Percentiles rank a stretch among this genome's conserved stretches.
Conservation (phyloP, 1,284 basidiomycete species). For the Sanghuangporus sanghuang region DNA sequence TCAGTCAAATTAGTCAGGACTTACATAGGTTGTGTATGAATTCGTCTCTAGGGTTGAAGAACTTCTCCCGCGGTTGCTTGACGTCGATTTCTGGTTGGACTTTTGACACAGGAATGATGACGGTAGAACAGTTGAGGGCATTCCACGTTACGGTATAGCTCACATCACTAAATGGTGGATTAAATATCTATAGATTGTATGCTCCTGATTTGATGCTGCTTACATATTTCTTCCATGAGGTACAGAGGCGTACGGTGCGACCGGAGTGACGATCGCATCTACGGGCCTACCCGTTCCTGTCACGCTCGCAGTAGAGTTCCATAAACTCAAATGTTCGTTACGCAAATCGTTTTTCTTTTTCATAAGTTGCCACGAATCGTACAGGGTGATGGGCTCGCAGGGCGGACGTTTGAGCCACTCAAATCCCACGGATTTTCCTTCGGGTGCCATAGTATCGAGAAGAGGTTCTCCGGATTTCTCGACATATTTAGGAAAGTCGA, state of each 20-base stretch:
- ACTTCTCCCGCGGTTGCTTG: slow-evolving; percentile 36
- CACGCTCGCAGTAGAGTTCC: slow-evolving; percentile 41
- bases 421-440: slow-evolving; percentile 15
- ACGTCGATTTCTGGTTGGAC: slow-evolving; percentile 47
- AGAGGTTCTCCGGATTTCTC: slow-evolving; percentile 44
- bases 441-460: slow-evolving; percentile 40
- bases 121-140: slow-evolving; percentile 58
- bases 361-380: slow-evolving; percentile 52
- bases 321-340: slow-evolving; percentile 49
- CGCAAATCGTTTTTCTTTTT: slow-evolving; percentile 40
- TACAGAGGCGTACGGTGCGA: slow-evolving; percentile 43
- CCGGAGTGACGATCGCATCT: slow-evolving; percentile 58
- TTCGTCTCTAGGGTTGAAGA: slow-evolving; percentile 44
- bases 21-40: slow-evolving; percentile 50
- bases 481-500: slow-evolving; percentile 38
- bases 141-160: slow-evolving; percentile 65
- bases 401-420: slow-evolving; percentile 9
- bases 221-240: slow-evolving; percentile 50
- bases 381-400: slow-evolving; percentile 33
- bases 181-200: too few relatives aligned
- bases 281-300: slow-evolving; percentile 60
- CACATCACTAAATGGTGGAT: slow-evolving; percentile 29
- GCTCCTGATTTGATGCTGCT: slow-evolving; percentile 15
- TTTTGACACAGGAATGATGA: slow-evolving; percentile 59
- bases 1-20: slow-evolving; percentile 22